Evolutionary conservation across 208 protist genomes (phyloP), one percentile per base, ranked within the genome.

Genomic region (Trypanosoma vivax): DNA sequence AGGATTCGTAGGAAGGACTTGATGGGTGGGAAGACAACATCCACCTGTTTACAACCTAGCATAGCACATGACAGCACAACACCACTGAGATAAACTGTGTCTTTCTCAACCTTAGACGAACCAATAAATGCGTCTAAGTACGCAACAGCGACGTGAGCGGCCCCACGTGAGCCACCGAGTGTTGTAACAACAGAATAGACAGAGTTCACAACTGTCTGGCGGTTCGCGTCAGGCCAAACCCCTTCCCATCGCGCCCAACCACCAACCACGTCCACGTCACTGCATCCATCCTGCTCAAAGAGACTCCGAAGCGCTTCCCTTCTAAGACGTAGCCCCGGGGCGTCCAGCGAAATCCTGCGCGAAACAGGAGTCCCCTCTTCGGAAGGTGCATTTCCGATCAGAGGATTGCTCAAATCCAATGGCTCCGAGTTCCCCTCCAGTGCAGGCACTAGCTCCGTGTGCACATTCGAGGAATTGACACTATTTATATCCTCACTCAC

Each of bases 11-110:
- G 54, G 30, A 91, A 54, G 34, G 70, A 65, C 19, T 69, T 64
- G 35, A 85, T 70, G n/a, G 65, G 58, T 7, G 79, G 74, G 30
- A 79, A 77, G 59, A 79, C 83, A n/a, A 66, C 65, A 56, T 91
- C 71, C 19, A 73, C 64, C n/a, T 74, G 73, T 55, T 91, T 91
- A 60, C 79, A 84, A 23, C 70, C 72, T 40, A 91, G 64, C 79
- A 91, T 86, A 27, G 63, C 67, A 54, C 83, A 92, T 21, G 76
- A 70, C 27, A 68, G 62, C 41, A 92, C 78, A 37, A 88, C 76
- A n/a, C 79, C 71, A 25, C 71, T 83, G 30, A 92, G 76, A 49
- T 80, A 83, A 35, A 56, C 68, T n/a, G 16, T n/a, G n/a, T 59
- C 65, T 35, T 23, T 30, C 4, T 31, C 39, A 6, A 59, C 29